Evolutionary conservation across 495 filamentous ascomycete species (phyloP), one percentile per base, ranked within the genome.

Genomic region (Ramalina peruviana): DNA sequence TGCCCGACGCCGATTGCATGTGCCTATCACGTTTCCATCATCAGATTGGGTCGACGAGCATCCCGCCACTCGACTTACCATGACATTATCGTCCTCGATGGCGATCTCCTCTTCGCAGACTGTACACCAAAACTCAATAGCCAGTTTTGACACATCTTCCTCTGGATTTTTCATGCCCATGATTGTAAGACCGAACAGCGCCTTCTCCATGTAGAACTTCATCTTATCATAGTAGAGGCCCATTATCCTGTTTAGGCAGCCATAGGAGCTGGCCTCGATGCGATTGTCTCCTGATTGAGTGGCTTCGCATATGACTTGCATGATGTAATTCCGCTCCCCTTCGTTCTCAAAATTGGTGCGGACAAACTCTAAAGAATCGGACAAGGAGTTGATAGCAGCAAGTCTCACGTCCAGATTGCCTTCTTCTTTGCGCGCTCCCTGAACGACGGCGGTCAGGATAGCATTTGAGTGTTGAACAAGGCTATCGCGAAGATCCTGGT

Each of bases 151-250:
- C 37, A 97, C 93, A 66, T 97, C 92, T 64, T 98, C 92, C 58
- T 98, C 92, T 10, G 86, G 83, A 64, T 80, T 90, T 74, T 92
- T 94, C 93, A 98, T 98, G 50, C 92, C 93, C 71, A 94, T 80
- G 52, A 97, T 93, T n/a, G 93, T 98, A 13, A 98, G 75, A 41
- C 93, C 92, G 64, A 97, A 98, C 36, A 98, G 73, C 41, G 92
- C 92, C 76, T 96, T 97, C 76, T 98, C 93, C 92, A 98, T 98
- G 72, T 98, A 98, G 71, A 94, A 97, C 59, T 88, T 79, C 92
- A 98, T 98, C 72, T 94, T 89, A 59, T 97, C 92, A 64, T 98
- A 98, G 71, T 98, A 97, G 37, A 94, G 73, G 51, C 74, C 85
- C 92, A 98, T 98, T 64, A 98, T 94, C 60, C 89, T 79, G 77